A percentile compares a stretch with the other conserved stretches of the same genome.
Evolutionary conservation across 2,329 filamentous ascomycete genomes (phyloP).

Genomic region (Cyphellophora attinorum): DNA sequence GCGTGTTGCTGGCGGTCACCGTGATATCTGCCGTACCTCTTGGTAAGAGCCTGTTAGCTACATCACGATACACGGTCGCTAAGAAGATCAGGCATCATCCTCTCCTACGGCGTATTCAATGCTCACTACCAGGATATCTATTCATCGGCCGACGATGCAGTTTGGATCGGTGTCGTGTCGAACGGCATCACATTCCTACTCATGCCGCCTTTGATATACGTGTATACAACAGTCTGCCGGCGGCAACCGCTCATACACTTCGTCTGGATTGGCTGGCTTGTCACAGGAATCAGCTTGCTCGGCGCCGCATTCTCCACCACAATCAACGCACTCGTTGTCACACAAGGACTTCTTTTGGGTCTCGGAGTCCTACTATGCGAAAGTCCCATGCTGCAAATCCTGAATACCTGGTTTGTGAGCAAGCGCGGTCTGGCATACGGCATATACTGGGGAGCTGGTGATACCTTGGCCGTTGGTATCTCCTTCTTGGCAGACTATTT

Average conservation of each 20-base stretch:
- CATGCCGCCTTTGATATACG: conserved; percentile 2
- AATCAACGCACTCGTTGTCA: conserved; percentile 34
- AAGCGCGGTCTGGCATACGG: conserved; percentile 44
- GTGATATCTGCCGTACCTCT: conserved; percentile 3
- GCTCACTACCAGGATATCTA: conserved; percentile 9
- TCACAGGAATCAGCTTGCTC: conserved; percentile 19
- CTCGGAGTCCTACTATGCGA: conserved; percentile 42
- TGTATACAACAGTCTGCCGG: conserved; percentile 3
- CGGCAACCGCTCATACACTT: conserved; percentile 3
- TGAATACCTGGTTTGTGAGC: conserved; percentile 46
- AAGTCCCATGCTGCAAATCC: conserved; percentile 37
- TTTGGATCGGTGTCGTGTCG: conserved; percentile 10
- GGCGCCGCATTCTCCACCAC: conserved; percentile 33
- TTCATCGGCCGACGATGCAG: conserved; percentile 2
- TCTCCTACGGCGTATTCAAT: conserved; percentile 11
- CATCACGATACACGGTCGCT: background rate
- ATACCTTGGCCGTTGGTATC: too few relatives aligned
- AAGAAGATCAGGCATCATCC: conserved; percentile 4
- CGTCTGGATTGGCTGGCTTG: conserved; percentile 5
- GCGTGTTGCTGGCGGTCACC: conserved; percentile 3
- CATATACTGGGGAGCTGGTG: conserved; percentile 26
- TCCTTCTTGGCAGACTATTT: conserved; percentile 4
- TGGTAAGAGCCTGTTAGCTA: conserved; percentile 2
- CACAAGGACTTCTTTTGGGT: conserved; percentile 34
- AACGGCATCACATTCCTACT: conserved; percentile 3